phyloP scores from a whole-genome alignment of 2,329 filamentous ascomycete species.

The Pestalotiopsis sp. region DNA sequence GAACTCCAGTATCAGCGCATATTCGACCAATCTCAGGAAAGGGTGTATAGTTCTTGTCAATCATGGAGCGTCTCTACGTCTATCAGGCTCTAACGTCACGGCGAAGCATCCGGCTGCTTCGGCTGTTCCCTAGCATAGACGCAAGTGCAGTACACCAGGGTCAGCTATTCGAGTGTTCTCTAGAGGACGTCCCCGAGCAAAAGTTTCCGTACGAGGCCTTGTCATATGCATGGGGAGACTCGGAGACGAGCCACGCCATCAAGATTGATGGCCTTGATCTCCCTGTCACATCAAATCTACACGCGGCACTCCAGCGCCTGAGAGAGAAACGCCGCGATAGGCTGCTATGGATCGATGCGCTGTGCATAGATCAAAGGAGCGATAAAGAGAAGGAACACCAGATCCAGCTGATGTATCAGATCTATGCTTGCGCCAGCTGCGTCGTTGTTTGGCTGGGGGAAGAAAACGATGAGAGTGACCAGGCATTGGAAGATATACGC shows the following conservation, averaged over 20 bases:
- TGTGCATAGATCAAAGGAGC: not conserved
- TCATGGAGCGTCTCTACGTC: not conserved
- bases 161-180: not conserved
- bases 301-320: not conserved
- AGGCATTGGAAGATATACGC: not conserved
- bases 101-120: not conserved
- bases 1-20: not conserved
- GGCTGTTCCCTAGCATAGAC: not conserved
- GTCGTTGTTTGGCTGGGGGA: not conserved
- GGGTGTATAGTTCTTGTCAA: not conserved
- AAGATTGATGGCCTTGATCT: not conserved
- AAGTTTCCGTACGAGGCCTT: not conserved
- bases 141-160: not conserved
- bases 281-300: not conserved
- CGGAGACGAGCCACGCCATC: not conserved
- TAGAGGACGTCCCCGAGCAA: not conserved
- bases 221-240: not conserved
- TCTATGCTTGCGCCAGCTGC: not conserved
- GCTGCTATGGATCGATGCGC: not conserved
- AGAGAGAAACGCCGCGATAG: not conserved
- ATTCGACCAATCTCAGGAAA: not conserved
- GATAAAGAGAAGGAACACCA: not conserved
- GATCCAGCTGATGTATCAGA: not conserved
- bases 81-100: not conserved
- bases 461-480: not conserved